Evolutionary conservation across 1,284 basidiomycete genomes (phyloP).

Genomic region (Trametes sp.): DNA sequence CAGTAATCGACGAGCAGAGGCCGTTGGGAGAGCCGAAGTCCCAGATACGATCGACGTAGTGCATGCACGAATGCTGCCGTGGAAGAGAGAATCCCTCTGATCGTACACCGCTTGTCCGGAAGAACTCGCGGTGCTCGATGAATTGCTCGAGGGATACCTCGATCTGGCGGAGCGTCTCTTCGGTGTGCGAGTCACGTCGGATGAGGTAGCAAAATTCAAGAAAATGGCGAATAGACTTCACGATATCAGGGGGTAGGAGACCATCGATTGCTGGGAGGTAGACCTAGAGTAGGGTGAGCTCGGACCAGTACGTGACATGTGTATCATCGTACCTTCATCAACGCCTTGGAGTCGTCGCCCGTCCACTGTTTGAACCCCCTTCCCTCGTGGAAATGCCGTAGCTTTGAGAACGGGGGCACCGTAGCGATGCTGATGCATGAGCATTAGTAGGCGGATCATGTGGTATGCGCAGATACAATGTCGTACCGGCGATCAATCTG

Average conservation of each 20-base stretch:
- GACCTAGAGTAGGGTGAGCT: conserved; percentile 9
- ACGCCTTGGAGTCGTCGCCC: conserved; percentile 30
- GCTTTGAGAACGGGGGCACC: conserved; percentile 15
- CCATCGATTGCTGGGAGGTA: conserved; percentile 29
- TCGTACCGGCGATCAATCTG: conserved; percentile 34
- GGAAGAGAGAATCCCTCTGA: conserved; percentile 30
- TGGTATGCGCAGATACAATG: neutral
- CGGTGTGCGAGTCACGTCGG: neutral
- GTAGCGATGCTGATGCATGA: neutral
- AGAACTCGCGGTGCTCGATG: conserved; percentile 22
- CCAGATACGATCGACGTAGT: conserved; percentile 25
- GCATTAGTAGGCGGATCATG: neutral
- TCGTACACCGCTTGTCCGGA: conserved; percentile 26
- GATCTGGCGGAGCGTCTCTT: neutral
- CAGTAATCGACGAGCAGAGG: conserved; percentile 37
- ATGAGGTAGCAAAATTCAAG: neutral
- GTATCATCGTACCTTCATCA: conserved; percentile 38
- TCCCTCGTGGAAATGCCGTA: conserved; percentile 21
- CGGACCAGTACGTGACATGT: neutral
- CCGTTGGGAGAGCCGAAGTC: conserved; percentile 35
- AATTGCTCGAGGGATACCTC: conserved; percentile 8
- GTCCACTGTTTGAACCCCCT: conserved; percentile 32
- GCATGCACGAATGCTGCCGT: conserved; percentile 31
- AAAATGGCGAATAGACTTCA: neutral
- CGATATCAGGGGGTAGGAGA: neutral